A percentile compares a stretch with the other conserved stretches of the same genome.
These are phyloP conservation scores for Lithospermum erythrorhizon DNA, from an alignment of 257 asterid species.

Conservation along the genomic window DNA sequence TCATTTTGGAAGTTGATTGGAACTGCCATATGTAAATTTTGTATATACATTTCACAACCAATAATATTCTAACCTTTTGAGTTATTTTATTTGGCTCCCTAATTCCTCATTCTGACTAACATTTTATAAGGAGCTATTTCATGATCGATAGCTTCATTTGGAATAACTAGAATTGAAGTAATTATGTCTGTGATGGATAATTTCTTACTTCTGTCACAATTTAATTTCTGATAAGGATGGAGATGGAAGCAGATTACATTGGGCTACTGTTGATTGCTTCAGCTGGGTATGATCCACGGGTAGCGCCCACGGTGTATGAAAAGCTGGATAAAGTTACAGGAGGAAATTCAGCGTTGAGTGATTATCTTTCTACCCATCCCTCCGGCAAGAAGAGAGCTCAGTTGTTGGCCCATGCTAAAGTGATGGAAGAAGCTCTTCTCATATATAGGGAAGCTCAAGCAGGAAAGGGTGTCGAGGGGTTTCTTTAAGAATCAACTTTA, in stretches of 20 bases:
- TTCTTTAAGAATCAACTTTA: conserved; percentile 19
- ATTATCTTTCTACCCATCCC: conserved; percentile 88
- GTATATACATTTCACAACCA: too few relatives aligned
- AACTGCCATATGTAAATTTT: too few relatives aligned
- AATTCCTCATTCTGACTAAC: too few relatives aligned
- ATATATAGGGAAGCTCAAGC: conserved; percentile 46
- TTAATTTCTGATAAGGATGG: conserved; percentile 46
- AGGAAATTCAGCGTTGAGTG: conserved; percentile 38
- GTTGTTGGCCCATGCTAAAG: conserved; percentile 61
- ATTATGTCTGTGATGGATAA: too few relatives aligned
- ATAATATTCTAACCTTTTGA: too few relatives aligned
- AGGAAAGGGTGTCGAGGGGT: conserved; percentile 67
- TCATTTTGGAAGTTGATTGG: too few relatives aligned
- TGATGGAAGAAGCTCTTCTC: conserved; percentile 78
- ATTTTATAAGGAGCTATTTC: too few relatives aligned
- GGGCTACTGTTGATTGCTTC: conserved; percentile 71
- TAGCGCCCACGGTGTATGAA: conserved; percentile 78
- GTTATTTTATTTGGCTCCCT: too few relatives aligned
- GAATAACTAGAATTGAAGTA: too few relatives aligned
- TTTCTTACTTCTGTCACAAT: background rate
- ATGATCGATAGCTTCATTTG: too few relatives aligned
- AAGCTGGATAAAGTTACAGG: conserved; percentile 58
- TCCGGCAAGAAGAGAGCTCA: conserved; percentile 80
- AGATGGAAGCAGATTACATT: conserved; percentile 91
- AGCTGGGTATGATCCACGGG: conserved; percentile 81